phyloP scores from a whole-genome alignment of 2,329 filamentous ascomycete genomes.

The Talaromyces sp. region DNA sequence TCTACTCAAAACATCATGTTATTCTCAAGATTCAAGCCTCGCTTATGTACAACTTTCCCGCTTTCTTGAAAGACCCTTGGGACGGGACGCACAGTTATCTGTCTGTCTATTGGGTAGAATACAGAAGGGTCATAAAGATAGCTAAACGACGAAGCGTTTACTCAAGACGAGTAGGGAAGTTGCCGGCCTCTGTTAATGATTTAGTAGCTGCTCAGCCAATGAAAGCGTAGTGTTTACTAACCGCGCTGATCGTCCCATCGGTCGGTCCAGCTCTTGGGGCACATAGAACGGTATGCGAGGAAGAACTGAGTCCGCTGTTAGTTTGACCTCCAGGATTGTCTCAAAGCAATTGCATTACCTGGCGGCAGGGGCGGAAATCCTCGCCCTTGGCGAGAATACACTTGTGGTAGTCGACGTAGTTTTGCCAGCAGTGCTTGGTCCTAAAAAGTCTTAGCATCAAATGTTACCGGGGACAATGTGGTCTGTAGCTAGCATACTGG shows the following conservation, averaged over 20 bases:
- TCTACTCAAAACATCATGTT: background rate
- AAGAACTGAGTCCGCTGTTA: conserved; percentile 65
- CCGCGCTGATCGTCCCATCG: conserved; percentile 98
- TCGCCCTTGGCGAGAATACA: conserved; percentile 98
- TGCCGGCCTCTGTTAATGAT: conserved; percentile 46
- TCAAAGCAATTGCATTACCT: conserved; percentile 55
- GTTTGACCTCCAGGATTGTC: background rate
- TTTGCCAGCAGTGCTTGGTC: conserved; percentile 99
- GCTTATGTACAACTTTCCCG: conserved; percentile 29
- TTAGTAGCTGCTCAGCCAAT: background rate
- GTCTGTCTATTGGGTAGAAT: conserved; percentile 30
- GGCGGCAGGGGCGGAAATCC: conserved; percentile 93
- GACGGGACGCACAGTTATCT: conserved; percentile 21
- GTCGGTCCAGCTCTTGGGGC: conserved; percentile 88
- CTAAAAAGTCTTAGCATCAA: conserved; percentile 23
- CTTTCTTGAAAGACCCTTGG: conserved; percentile 15
- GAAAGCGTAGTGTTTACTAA: conserved; percentile 44
- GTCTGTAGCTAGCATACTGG: conserved; percentile 38
- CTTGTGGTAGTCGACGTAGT: conserved; percentile 99
- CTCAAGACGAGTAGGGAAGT: conserved; percentile 51
- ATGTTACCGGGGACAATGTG: background rate
- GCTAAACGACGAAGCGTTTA: conserved; percentile 19
- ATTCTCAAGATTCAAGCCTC: background rate
- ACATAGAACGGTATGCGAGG: conserved; percentile 93
- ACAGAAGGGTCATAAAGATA: conserved; percentile 33